Percentiles rank a stretch among this genome's conserved stretches.
phyloP scores from a whole-genome alignment of 208 protist species.

The Acanthamoeba healyi region DNA sequence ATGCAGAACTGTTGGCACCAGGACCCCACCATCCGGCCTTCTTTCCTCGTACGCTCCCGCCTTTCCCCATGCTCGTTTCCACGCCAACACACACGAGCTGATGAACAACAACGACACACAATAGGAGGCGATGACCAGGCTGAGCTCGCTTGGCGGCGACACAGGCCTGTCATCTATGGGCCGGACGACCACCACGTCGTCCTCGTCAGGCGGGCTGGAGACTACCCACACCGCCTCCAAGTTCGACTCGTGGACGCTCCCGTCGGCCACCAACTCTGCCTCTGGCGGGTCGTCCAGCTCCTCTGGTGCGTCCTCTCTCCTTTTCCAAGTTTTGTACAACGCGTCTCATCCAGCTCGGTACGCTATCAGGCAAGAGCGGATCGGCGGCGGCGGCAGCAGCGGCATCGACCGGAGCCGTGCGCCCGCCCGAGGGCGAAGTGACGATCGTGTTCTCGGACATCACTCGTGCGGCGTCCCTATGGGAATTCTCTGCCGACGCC shows the following conservation, averaged over 20 bases:
- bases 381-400: not conserved
- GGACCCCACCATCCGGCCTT: conserved; percentile 40
- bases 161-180: not conserved
- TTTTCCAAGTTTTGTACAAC: not conserved
- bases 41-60: conserved; percentile 67
- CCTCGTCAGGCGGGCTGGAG: not conserved
- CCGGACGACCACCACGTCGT: not conserved
- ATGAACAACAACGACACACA: not conserved
- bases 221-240: not conserved
- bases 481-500: conserved; percentile 38
- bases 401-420: not conserved
- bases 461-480: conserved; percentile 1
- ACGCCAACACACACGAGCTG: not conserved
- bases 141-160: not conserved
- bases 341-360: not conserved
- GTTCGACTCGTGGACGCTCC: not conserved
- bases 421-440: not conserved
- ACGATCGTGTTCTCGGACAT: conserved; percentile 50
- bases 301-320: not conserved
- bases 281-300: not conserved
- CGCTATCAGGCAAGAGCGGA: not conserved
- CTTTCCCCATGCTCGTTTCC: not conserved
- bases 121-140: not conserved
- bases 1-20: conserved; percentile 35
- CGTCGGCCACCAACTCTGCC: not conserved